These are phyloP conservation scores for Synchytrium microbalum DNA, from an alignment of 371 early-diverging fungal species.

Conservation along the genomic window DNA sequence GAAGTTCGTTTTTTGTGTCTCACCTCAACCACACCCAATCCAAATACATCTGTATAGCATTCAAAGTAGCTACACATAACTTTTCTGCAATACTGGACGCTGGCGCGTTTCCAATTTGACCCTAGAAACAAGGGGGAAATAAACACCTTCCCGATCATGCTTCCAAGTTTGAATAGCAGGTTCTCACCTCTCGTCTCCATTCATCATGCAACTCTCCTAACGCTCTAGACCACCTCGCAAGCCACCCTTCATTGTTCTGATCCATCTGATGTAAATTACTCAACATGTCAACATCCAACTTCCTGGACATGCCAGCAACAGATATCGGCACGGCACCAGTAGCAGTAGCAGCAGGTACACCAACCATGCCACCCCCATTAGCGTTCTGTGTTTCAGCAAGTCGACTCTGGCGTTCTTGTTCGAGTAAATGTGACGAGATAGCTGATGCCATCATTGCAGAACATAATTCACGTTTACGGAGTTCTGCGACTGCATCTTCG, in stretches of 20 bases:
- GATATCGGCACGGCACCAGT: background rate
- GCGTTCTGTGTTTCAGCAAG: background rate
- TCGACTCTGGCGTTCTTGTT: conserved; percentile 1
- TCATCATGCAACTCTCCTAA: conserved; percentile 19
- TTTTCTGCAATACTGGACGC: conserved; percentile 18
- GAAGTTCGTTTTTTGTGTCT: background rate
- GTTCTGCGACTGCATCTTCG: conserved; percentile 44
- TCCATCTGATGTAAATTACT: conserved; percentile 31
- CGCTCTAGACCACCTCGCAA: conserved; percentile 22
- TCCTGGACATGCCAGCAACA: background rate
- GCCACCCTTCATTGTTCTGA: conserved; percentile 44
- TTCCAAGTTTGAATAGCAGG: no score
- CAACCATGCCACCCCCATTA: background rate
- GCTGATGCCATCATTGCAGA: conserved; percentile 33
- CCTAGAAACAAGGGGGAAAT: conserved; percentile 8
- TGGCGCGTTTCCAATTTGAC: background rate
- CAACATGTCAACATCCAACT: conserved; percentile 14
- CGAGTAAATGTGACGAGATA: conserved; percentile 10
- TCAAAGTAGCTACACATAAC: conserved; percentile 21
- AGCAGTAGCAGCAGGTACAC: background rate
- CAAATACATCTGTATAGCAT: conserved; percentile 23
- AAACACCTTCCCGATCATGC: conserved; percentile 4
- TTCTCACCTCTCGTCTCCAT: conserved; percentile 17
- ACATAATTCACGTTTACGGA: conserved; percentile 42
- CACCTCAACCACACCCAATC: conserved; percentile 33